A percentile compares a stretch with the other conserved stretches of the same genome.
Evolutionary conservation across 2,329 filamentous ascomycete genomes (phyloP).

Genomic region (Pseudomassariella vexata): DNA sequence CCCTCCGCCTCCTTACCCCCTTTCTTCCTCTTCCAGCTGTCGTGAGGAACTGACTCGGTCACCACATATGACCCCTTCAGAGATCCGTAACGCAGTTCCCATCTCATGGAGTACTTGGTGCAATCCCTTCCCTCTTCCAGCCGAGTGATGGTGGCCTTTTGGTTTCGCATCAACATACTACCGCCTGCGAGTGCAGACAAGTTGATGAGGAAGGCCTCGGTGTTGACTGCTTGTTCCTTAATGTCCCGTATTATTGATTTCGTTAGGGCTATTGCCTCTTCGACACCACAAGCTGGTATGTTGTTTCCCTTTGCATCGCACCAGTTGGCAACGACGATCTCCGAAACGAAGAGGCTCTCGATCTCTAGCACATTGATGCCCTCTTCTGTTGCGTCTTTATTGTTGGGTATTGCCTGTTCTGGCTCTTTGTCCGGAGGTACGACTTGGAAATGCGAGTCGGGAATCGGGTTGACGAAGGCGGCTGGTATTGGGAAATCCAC

Average conservation of each 20-base stretch:
- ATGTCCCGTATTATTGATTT: conserved; percentile 48
- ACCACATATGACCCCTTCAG: conserved; percentile 48
- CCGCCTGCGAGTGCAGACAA: conserved; percentile 52
- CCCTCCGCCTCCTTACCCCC: conserved; percentile 10
- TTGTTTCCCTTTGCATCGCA: conserved; percentile 38
- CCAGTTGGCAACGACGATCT: conserved; percentile 46
- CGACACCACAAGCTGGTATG: conserved; percentile 37
- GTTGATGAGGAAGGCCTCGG: conserved; percentile 54
- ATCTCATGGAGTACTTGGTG: conserved; percentile 45
- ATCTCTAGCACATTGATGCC: conserved; percentile 52
- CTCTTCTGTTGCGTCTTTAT: conserved; percentile 22
- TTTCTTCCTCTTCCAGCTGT: conserved; percentile 31
- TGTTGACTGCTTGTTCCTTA: conserved; percentile 41
- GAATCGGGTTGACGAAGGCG: conserved; percentile 16
- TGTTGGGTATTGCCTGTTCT: conserved; percentile 18
- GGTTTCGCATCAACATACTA: conserved; percentile 39
- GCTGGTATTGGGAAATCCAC: conserved; percentile 10
- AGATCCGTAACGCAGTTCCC: conserved; percentile 51
- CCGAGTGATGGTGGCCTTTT: conserved; percentile 34
- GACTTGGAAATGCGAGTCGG: no score
- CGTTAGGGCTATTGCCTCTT: conserved; percentile 49
- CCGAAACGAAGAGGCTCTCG: conserved; percentile 47
- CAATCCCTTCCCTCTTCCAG: conserved; percentile 34
- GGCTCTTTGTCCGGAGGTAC: no score
- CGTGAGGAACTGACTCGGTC: conserved; percentile 39